Conservation (phyloP, 805 yeast species). For the Metschnikowia peoriensis region DNA sequence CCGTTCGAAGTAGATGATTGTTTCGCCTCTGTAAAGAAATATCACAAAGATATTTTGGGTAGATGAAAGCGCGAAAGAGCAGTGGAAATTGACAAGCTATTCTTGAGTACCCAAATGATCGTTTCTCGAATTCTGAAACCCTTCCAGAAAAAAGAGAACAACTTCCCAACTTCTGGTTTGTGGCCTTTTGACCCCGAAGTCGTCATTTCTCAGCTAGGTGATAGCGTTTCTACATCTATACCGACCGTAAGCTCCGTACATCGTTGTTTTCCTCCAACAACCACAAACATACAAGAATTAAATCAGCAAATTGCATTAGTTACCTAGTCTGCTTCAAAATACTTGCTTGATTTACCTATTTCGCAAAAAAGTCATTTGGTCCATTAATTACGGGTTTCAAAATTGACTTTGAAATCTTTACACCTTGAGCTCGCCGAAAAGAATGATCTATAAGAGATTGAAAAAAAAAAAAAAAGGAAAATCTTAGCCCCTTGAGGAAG, state of each 20-base stretch:
- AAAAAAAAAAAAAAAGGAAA: background rate
- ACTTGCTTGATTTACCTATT: background rate
- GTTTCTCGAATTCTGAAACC: background rate
- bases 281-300: background rate
- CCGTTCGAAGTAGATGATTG: background rate
- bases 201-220: background rate
- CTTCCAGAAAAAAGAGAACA: background rate
- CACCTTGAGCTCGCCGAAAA: background rate
- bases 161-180: background rate
- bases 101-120: background rate
- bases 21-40: background rate
- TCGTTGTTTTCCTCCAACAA: background rate
- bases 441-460: too few relatives aligned
- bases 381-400: background rate
- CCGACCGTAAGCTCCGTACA: background rate
- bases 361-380: background rate
- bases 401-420: background rate
- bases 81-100: background rate
- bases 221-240: background rate
- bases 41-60: background rate
- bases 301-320: background rate
- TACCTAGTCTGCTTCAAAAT: background rate
- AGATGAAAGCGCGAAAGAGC: background rate
- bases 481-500: background rate
- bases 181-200: background rate